Evolutionary conservation across 257 asterid genomes (phyloP).

Genomic region (Nicotiana knightiana): DNA sequence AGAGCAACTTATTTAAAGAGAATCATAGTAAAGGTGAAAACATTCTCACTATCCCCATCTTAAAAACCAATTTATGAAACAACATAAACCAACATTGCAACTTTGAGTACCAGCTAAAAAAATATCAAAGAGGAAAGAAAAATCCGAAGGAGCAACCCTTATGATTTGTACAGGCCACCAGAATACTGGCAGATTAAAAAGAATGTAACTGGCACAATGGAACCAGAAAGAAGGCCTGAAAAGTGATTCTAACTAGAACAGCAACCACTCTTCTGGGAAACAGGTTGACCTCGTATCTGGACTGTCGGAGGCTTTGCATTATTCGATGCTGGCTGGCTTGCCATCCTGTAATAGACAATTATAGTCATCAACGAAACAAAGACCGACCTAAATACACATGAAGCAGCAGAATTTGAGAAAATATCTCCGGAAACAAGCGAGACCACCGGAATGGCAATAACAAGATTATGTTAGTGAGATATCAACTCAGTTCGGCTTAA

Average conservation of each 20-base stretch:
- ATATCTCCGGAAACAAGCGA: no score
- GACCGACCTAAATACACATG: background rate
- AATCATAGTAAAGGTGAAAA: background rate
- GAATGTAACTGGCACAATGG: conserved; percentile 22
- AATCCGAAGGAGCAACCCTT: conserved; percentile 14
- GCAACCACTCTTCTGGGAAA: conserved; percentile 62
- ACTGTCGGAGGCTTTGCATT: conserved; percentile 55
- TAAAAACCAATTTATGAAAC: background rate
- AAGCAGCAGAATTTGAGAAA: background rate
- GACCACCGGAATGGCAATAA: background rate
- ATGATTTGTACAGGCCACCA: conserved; percentile 30
- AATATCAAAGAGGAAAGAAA: conserved; percentile 11
- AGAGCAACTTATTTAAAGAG: background rate
- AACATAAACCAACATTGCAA: background rate
- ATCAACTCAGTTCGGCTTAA: background rate
- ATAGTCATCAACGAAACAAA: background rate
- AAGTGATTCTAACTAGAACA: conserved; percentile 34
- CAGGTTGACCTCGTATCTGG: conserved; percentile 71
- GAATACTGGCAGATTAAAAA: conserved; percentile 23
- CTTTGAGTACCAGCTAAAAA: background rate
- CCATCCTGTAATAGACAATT: conserved; percentile 43
- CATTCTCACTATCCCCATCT: background rate
- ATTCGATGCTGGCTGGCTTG: conserved; percentile 51
- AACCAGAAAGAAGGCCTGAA: background rate
- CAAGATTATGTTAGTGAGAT: background rate